A percentile compares a stretch with the other conserved stretches of the same genome.
Conservation (phyloP, 495 filamentous ascomycete genomes). For the Hyphodiscus hymeniophilus region DNA sequence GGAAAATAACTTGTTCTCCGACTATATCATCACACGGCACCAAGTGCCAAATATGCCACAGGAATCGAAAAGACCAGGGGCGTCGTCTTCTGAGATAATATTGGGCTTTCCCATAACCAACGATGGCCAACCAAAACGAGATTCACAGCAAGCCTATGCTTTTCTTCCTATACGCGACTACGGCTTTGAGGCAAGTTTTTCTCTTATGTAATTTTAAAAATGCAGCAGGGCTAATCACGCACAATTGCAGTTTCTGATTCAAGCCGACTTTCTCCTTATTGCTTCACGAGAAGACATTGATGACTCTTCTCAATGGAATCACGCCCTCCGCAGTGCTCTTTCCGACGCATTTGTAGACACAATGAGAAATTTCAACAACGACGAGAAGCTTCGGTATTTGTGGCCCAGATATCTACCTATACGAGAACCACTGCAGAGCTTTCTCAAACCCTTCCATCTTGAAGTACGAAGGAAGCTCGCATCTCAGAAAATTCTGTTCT, state of each 20-base stretch:
- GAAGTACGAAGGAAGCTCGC: too few relatives aligned
- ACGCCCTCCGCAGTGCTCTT: not conserved
- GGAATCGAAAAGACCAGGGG: conserved; percentile 1
- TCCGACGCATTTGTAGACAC: not conserved
- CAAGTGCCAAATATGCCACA: not conserved
- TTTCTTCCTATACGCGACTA: conserved; percentile 21
- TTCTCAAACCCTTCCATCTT: too few relatives aligned
- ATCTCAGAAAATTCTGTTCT: too few relatives aligned
- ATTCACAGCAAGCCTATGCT: conserved; percentile 14
- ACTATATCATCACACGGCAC: not conserved
- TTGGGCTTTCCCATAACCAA: conserved; percentile 16
- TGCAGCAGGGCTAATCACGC: not conserved
- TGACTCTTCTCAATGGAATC: not conserved
- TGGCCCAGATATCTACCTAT: too few relatives aligned
- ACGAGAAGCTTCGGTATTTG: not conserved
- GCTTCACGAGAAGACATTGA: conserved; percentile 20
- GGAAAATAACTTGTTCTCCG: not conserved
- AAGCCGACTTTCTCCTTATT: conserved; percentile 19
- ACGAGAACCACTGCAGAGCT: too few relatives aligned
- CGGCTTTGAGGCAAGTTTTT: conserved; percentile 17
- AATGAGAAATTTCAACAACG: not conserved
- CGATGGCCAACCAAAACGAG: not conserved
- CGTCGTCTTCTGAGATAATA: conserved; percentile 6
- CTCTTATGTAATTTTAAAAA: not conserved
- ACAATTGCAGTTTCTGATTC: conserved; percentile 17